Base-by-base conservation (phyloP, 257 asterid genomes). In the Petunia axillaris region DNA sequence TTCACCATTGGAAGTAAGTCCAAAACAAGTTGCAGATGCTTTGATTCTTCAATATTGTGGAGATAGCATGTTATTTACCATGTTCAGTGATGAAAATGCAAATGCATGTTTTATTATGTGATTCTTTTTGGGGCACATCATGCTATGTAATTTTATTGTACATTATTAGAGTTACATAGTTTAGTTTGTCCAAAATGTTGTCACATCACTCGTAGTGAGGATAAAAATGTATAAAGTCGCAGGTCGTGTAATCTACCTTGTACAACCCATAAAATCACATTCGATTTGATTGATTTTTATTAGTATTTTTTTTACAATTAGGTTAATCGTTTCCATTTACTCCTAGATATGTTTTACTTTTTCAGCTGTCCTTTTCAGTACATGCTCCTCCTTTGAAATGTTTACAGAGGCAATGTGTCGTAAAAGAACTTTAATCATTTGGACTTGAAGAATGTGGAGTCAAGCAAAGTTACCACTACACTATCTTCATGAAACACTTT, bases 31-130 rank as follows among this genome's bases (percentile, higher is more conserved):
- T 2, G 40, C 64, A 59, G 79, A 81, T 15, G 46, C 81, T 75
- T 84, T 91, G 89, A 80, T 82, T 53, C 64, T 76, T 60, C 86
- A 82, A 60, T 86, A 80, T 80, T 83, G 78, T 80, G 92, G 87
- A 8, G 87, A 84, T 16, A 76, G 76, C 76, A 88, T 85, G 81
- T 40, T 79, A 1, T 89, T 85, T 68, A 76, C 86, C 80, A 85
- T 93, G 88, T 91, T 95, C 13, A 93, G 89, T 46, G 96, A 95
- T 81, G 99, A 93, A 75, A 93, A 92, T 83, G 84, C 93, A 75
- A 93, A 95, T 88, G 87, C 97, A 5, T 95, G 98, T 87, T 85
- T 84, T 2, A 64, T 89, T 11, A 89, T 95, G 97, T 95, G 80
- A 15, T 25, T 58, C 2, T 37, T 16, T 68, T 43, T 8, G 76